phyloP scores from a whole-genome alignment of 352 stramenopile genomes.

The Globisporangium barbulae region DNA sequence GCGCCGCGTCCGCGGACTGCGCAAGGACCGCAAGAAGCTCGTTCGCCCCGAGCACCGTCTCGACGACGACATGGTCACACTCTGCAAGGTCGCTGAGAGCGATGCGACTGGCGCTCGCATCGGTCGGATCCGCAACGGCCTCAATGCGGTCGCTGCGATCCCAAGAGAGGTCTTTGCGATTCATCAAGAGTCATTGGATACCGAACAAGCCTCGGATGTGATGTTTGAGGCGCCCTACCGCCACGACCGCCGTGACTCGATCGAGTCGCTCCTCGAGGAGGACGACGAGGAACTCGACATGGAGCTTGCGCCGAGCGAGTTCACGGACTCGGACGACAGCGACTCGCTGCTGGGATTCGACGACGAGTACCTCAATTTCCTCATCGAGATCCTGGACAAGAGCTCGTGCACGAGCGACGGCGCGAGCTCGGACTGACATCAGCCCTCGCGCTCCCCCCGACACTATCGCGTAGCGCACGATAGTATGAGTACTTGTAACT shows the following conservation, averaged over 20 bases:
- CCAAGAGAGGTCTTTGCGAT: constrained; percentile 11
- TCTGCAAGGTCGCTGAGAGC: constrained; percentile 14
- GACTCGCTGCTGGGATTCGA: constrained; percentile 17
- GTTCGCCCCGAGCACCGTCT: constrained; percentile 56
- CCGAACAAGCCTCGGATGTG: not conserved
- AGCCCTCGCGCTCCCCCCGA: not conserved
- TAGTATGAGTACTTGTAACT: constrained; percentile 2
- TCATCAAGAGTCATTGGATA: not conserved
- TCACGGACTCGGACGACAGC: constrained; percentile 17
- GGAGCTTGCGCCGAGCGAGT: constrained; percentile 3
- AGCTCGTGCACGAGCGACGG: constrained; percentile 8
- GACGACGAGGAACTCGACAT: constrained; percentile 8
- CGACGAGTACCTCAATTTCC: constrained; percentile 11
- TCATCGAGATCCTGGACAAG: constrained; percentile 16
- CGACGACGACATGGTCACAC: constrained; percentile 32
- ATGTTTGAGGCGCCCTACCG: constrained; percentile 9
- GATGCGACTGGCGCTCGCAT: constrained; percentile 17
- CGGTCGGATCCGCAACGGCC: constrained; percentile 14
- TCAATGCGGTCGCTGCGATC: constrained; percentile 15
- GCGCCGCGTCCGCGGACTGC: constrained; percentile 50
- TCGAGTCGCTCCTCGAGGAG: constrained; percentile 19
- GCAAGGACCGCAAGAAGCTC: constrained; percentile 51
- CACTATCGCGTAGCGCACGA: constrained; percentile 2
- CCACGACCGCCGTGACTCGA: constrained; percentile 11
- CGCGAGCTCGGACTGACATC: constrained; percentile 10